Base-by-base conservation (phyloP, 495 filamentous ascomycete species). In the Tricharina praecox region DNA sequence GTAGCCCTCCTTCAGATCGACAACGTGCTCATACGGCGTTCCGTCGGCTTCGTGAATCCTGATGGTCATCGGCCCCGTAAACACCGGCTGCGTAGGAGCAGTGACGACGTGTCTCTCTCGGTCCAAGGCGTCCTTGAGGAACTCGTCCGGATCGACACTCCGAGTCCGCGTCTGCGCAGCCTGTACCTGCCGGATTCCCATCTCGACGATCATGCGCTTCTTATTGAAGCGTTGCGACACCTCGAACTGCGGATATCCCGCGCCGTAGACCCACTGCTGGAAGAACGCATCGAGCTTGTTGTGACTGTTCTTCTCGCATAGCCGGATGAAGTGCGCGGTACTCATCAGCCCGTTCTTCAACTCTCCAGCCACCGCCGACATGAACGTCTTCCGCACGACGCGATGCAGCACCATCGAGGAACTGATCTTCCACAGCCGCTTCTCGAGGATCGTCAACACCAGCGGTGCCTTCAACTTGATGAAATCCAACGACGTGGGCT, bases 21-120 rank as follows among this genome's bases (percentile, higher is more conserved):
- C 82, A 53, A 94, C 93, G 59, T 99, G 90, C 63, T 99, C 90
- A 62, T 99, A 99, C 18, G 90, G 90, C 2, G 92, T 96, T 13
- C 90, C 90, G 60, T 99, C 92, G 21, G 90, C 92, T 65, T 99
- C 90, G 66, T 99, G 90, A 51, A 99, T 95, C 37, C 92, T 75
- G 53, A 99, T 82, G 0, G 90, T 96, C 81, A 96, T 93, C 0
- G 92, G 88, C 0, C 87, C 87, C 2, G 84, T 88, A 62, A 96
- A 99, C 2, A 83, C 67, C 26, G 78, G 77, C 51, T 82, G 83
- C 8, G 82, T 63, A 32, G 74, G 66, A 20, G 75, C 81, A 23
- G 77, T 76, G 51, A 78, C 78, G 32, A 94, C 74, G 20, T 73
- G 70, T 45, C 78, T 65, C 8, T 76, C 65, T 32, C 85, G 74